These are phyloP conservation scores for Metschnikowia henanensis DNA, from an alignment of 805 yeast genomes.

Conservation along the genomic window DNA sequence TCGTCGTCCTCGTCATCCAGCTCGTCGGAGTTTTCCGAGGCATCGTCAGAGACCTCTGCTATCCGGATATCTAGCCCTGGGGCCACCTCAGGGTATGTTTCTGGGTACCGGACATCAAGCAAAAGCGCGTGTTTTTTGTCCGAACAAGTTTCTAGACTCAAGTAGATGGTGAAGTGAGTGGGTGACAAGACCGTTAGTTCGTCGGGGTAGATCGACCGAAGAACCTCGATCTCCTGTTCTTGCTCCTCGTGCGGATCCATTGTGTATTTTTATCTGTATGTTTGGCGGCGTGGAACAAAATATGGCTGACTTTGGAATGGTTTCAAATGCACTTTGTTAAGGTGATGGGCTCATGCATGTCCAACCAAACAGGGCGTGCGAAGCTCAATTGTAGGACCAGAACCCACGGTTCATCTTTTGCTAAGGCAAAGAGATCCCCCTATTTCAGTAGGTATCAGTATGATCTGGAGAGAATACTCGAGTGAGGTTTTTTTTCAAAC, in stretches of 20 bases:
- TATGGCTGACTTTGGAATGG: neutral
- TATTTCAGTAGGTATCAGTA: no score
- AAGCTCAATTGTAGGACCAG: no score
- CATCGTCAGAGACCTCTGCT: constrained; percentile 34
- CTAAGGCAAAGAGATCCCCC: no score
- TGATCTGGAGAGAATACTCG: no score
- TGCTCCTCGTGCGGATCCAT: constrained; percentile 89
- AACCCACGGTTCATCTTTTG: no score
- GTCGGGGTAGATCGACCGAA: constrained; percentile 92
- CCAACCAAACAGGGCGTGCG: neutral
- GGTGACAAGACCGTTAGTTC: constrained; percentile 57
- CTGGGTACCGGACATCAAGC: constrained; percentile 71
- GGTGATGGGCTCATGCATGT: neutral
- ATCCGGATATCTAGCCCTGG: constrained; percentile 54
- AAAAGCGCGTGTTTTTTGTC: constrained; percentile 55
- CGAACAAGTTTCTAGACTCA: constrained; percentile 69
- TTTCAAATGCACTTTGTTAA: neutral
- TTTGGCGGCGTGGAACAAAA: no score
- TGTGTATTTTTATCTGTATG: no score
- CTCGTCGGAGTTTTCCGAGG: constrained; percentile 38
- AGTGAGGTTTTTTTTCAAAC: no score
- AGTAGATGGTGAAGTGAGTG: constrained; percentile 52
- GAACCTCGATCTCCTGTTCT: constrained; percentile 82
- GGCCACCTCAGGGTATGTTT: constrained; percentile 75
- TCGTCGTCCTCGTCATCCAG: constrained; percentile 26